Evolutionary conservation across 2,329 filamentous ascomycete species (phyloP).

Genomic region (Rutstroemia sp.): DNA sequence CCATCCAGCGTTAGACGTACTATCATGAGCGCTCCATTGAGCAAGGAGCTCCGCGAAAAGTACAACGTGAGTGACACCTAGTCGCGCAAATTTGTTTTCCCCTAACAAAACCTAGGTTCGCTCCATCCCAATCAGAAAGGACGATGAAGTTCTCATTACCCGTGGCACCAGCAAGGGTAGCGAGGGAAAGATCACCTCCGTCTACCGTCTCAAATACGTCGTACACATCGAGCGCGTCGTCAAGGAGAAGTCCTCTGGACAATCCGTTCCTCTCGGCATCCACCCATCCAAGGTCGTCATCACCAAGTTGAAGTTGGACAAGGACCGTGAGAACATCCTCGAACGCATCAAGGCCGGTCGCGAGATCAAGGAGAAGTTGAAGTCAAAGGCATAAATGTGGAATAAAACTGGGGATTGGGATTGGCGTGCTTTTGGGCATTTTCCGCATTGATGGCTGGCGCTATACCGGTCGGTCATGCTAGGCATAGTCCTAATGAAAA

Average conservation of each 20-base stretch:
- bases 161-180: slow-evolving; percentile 94
- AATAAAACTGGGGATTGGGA: slow-evolving; percentile 10
- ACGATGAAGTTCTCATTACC: slow-evolving; percentile 89
- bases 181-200: slow-evolving; percentile 95
- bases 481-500: slow-evolving; percentile 27
- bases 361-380: slow-evolving; percentile 61
- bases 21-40: slow-evolving; percentile 94
- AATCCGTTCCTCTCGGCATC: slow-evolving; percentile 89
- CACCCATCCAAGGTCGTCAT: slow-evolving; percentile 96
- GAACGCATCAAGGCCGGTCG: slow-evolving; percentile 77
- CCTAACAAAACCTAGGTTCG: slow-evolving; percentile 57
- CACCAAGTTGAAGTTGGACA: slow-evolving; percentile 98
- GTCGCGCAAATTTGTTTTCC: slow-evolving; percentile 7
- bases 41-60: slow-evolving; percentile 97
- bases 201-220: slow-evolving; percentile 97
- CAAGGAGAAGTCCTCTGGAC: slow-evolving; percentile 96
- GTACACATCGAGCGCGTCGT: slow-evolving; percentile 95
- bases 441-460: slow-evolving; percentile 13
- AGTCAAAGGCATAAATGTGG: slow-evolving; percentile 25
- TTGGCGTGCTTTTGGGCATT: slow-evolving; percentile 18
- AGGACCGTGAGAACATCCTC: slow-evolving; percentile 84
- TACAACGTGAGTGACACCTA: slow-evolving; percentile 69
- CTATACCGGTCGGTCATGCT: slow-evolving; percentile 12
- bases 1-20: slow-evolving; percentile 89
- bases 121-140: slow-evolving; percentile 95